Base-by-base conservation (phyloP, 2,329 filamentous ascomycete species). In the Colletotrichum camelliae region DNA sequence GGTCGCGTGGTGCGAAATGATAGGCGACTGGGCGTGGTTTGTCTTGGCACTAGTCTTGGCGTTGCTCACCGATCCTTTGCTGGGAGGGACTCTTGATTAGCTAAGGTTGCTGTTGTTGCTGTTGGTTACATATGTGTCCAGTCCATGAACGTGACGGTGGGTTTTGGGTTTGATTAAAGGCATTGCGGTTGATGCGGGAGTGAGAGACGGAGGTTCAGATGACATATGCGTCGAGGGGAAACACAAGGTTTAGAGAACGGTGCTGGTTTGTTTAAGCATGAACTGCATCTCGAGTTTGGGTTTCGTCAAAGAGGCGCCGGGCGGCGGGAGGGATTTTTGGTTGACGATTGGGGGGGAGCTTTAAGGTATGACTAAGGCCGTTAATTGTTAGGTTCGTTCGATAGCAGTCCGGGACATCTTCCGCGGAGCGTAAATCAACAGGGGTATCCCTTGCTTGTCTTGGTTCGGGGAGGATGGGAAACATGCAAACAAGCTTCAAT, bases 1-100 rank as follows among this genome's bases (percentile, higher is more conserved):
- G 70, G 74, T 73, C 74, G 74, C 74, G 74, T 75, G 74, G 74
- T 73, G 74, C 58, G 35, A 73, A 24, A 27, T 75, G 74, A 75
- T 75, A 75, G 74, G 74, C 43, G 62, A 55, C 57, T 18, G 33
- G 72, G 39, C 24, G 68, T 68, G 74, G 29, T 10, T 58, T 16
- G 6, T n/a, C 70, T 73, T 73, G 70, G 74, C 74, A 12, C 8
- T 24, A 12, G 39, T 37, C 74, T 75, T 75, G 74, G 74, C 74
- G n/a, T 2, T 43, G 12, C 61, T 75, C 68, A 67, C 72, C 67
- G 61, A 60, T 68, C 48, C 52, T 69, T 64, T 43, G 16, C 39
- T 48, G 12, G 48, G 57, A n/a, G 27, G 24, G 27, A 27, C 39
- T 37, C 15, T 69, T 55, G 43, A 35, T 57, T 60, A 60, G 21